A percentile compares a stretch with the other conserved stretches of the same genome.
These are phyloP conservation scores for Coriolopsis trogii DNA, from an alignment of 1,284 basidiomycete genomes.

Conservation along the genomic window DNA sequence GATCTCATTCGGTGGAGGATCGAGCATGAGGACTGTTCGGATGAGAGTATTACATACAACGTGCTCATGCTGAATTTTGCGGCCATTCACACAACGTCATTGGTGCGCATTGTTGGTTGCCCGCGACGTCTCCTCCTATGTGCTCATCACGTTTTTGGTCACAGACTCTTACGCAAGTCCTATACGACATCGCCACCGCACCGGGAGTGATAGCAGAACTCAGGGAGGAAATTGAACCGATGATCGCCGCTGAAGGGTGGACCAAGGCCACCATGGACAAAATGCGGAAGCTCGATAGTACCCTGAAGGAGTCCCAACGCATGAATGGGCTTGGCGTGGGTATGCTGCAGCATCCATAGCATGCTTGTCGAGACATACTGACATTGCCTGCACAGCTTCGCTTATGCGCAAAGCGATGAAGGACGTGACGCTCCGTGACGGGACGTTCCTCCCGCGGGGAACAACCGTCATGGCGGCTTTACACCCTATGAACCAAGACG, in stretches of 20 bases:
- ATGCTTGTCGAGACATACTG: not conserved
- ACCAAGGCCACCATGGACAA: conserved; percentile 45
- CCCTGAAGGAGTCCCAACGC: conserved; percentile 50
- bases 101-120: too few species aligned
- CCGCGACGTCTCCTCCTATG: too few species aligned
- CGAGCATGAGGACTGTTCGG: conserved; percentile 26
- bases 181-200: conserved; percentile 45
- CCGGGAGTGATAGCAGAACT: conserved; percentile 43
- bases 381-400: conserved; percentile 2
- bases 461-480: conserved; percentile 43
- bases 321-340: conserved; percentile 32
- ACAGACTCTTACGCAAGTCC: conserved; percentile 40
- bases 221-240: conserved; percentile 46
- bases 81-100: conserved; percentile 36
- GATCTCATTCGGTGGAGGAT: conserved; percentile 32
- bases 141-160: not conserved
- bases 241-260: conserved; percentile 44
- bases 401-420: conserved; percentile 29
- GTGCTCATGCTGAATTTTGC: conserved; percentile 35
- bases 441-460: conserved; percentile 43
- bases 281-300: conserved; percentile 56
- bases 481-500: conserved; percentile 41
- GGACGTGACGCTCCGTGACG: conserved; percentile 24
- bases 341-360: conserved; percentile 9
- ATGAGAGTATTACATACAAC: conserved; percentile 24